A percentile compares a stretch with the other conserved stretches of the same genome.
Conservation (phyloP, 345 rosid species). For the Kandelia obovata region DNA sequence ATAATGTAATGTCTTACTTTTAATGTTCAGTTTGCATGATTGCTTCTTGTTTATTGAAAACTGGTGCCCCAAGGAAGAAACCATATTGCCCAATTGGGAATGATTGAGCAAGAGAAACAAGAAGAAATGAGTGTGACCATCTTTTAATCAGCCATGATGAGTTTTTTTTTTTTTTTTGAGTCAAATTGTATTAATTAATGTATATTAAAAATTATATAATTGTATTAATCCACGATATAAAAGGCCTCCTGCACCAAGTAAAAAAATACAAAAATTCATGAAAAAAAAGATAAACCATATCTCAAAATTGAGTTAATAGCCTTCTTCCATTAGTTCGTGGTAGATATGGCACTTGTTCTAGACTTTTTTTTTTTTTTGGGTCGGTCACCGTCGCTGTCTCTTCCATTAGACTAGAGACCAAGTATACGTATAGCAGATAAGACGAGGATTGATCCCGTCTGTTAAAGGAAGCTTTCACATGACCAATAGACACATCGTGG, state of each 20-base stretch:
- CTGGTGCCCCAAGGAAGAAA: no score
- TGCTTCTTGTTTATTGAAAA: no score
- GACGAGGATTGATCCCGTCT: neutral
- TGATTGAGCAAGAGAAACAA: neutral
- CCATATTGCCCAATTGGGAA: neutral
- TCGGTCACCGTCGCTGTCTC: neutral
- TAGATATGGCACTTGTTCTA: neutral
- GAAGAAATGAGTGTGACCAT: neutral
- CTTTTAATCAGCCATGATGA: neutral
- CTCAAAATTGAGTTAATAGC: no score
- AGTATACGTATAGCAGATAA: neutral
- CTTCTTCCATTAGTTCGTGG: neutral
- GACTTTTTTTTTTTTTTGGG: neutral
- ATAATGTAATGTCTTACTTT: no score
- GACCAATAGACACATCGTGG: neutral
- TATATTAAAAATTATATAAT: no score
- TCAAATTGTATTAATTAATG: no score
- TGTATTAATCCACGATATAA: no score
- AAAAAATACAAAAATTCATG: no score
- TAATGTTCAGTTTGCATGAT: no score
- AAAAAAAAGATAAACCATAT: no score
- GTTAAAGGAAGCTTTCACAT: slow-evolving; percentile 1
- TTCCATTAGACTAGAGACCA: neutral
- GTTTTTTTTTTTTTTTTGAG: no score
- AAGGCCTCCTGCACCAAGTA: no score